Evolutionary conservation across 2,329 filamentous ascomycete species (phyloP).

Genomic region (Colletotrichum falcatum): DNA sequence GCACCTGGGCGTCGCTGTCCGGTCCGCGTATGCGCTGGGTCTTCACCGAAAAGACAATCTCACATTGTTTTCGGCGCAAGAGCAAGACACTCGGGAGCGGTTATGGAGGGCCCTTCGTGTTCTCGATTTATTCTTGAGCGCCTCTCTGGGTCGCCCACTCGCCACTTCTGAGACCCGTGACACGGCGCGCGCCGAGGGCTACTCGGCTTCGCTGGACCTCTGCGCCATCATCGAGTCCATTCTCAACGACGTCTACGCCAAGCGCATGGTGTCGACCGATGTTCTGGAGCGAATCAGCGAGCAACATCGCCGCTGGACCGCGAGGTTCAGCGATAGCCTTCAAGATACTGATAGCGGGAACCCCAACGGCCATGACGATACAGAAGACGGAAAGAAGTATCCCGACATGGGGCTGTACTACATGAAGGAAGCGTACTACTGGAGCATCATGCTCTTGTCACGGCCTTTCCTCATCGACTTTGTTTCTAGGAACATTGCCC

Average conservation of each 20-base stretch:
- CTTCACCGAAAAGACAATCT: constrained; percentile 48
- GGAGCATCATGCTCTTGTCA: constrained; percentile 53
- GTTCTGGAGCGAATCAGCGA: constrained; percentile 45
- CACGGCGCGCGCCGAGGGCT: constrained; percentile 41
- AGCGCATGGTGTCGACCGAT: constrained; percentile 47
- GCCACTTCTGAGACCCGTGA: constrained; percentile 48
- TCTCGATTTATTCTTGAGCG: constrained; percentile 50
- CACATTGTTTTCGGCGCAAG: constrained; percentile 44
- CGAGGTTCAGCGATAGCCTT: constrained; percentile 40
- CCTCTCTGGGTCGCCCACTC: constrained; percentile 49
- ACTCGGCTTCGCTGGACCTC: constrained; percentile 49
- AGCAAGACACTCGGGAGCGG: constrained; percentile 47
- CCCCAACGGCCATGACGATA: constrained; percentile 34
- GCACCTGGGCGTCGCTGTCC: constrained; percentile 52
- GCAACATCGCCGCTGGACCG: constrained; percentile 46
- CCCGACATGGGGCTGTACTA: constrained; percentile 49
- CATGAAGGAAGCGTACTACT: constrained; percentile 53
- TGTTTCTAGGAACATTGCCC: constrained; percentile 40
- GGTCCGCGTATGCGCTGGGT: constrained; percentile 52
- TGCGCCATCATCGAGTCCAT: constrained; percentile 53
- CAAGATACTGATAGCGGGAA: constrained; percentile 41
- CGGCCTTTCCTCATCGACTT: constrained; percentile 52
- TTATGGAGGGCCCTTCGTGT: constrained; percentile 51
- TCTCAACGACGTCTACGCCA: constrained; percentile 51
- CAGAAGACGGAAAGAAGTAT: constrained; percentile 37